Base-by-base conservation (phyloP, 148 eudicot genomes). In the Vaccinium myrtillus region DNA sequence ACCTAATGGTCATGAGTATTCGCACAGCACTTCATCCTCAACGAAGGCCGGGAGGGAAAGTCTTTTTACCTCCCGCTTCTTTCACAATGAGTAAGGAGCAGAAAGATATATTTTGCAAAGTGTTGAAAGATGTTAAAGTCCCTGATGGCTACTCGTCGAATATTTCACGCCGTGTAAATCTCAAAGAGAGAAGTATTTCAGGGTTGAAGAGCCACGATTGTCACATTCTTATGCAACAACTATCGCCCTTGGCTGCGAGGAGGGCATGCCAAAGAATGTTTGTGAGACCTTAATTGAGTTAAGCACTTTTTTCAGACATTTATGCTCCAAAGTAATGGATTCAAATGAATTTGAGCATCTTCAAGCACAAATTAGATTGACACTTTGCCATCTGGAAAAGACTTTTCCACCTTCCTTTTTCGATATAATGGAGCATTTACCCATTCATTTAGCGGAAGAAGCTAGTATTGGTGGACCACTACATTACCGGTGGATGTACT, bases 221-320 rank as follows among this genome's bases (percentile, higher is more conserved):
- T 30, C 75, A 71, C 32, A 71, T 71, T 71, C 46, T 32, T 0
- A 71, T 71, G 75, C 75, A 71, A 32, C 75, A 32, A 71, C 75
- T 71, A 13, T 30, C 30, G 19, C 48, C 75, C 2, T 13, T 71
- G 13, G 75, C 46, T 71, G 8, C 14, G 15, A 30, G 75, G 5
- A 30, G 75, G 18, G 43, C 75, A 70, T 32, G 46, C 75, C 43
- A 32, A 71, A 32, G 48, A 32, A 71, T 71, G 75, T n/a, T n/a
- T n/a, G n/a, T n/a, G n/a, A n/a, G n/a, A n/a, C n/a, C n/a, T n/a
- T n/a, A n/a, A n/a, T n/a, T n/a, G n/a, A n/a, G n/a, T n/a, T n/a
- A n/a, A n/a, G n/a, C n/a, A n/a, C n/a, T n/a, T n/a, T n/a, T n/a
- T n/a, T n/a, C n/a, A n/a, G n/a, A n/a, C n/a, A n/a, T n/a, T n/a